Conservation (phyloP, 2,329 filamentous ascomycete species). For the Scedosporium boydii region DNA sequence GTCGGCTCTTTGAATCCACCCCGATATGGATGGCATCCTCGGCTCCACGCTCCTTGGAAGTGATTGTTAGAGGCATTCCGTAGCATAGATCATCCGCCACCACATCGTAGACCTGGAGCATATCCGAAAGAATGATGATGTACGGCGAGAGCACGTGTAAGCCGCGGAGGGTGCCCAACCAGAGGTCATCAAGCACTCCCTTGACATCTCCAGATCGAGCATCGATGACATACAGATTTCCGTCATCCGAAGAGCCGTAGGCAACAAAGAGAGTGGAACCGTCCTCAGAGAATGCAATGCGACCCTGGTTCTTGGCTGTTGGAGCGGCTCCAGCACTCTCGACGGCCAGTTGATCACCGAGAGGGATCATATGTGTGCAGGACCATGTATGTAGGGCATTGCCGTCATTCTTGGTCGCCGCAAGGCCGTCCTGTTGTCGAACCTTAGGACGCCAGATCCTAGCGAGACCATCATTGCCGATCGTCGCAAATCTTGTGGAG, state of each 20-base stretch:
- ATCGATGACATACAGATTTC: constrained; percentile 68
- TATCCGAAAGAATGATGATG: constrained; percentile 64
- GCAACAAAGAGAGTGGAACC: constrained; percentile 72
- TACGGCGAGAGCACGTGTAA: constrained; percentile 64
- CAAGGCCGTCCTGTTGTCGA: constrained; percentile 58
- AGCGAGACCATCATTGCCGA: constrained; percentile 71
- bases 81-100: constrained; percentile 68
- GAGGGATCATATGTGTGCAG: constrained; percentile 49
- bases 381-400: constrained; percentile 64
- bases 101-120: constrained; percentile 73
- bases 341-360: constrained; percentile 26
- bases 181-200: constrained; percentile 57
- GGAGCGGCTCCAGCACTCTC: constrained; percentile 22
- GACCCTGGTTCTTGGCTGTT: constrained; percentile 41
- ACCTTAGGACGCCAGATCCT: constrained; percentile 73
- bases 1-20: constrained; percentile 55
- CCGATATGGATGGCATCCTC: constrained; percentile 54
- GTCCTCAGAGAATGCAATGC: constrained; percentile 71
- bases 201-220: constrained; percentile 56
- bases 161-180: constrained; percentile 55
- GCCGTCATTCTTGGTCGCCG: constrained; percentile 47
- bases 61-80: constrained; percentile 35
- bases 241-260: constrained; percentile 42
- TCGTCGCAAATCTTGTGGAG: constrained; percentile 66
- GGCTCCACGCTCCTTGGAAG: constrained; percentile 33